These are phyloP conservation scores for Lachancea thermotolerans DNA, from an alignment of 805 yeast species.

Conservation along the genomic window DNA sequence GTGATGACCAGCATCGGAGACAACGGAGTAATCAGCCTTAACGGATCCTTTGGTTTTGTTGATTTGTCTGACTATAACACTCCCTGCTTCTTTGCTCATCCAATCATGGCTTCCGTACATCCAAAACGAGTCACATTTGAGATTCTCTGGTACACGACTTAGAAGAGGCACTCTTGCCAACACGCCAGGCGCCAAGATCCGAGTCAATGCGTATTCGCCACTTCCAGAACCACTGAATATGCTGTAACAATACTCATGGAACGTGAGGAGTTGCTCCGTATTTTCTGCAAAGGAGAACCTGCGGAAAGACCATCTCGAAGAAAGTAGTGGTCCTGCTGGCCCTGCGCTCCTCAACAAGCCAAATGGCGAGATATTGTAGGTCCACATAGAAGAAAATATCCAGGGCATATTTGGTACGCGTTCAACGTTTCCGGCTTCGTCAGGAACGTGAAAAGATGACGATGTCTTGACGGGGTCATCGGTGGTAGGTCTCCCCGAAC, in stretches of 20 bases:
- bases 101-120: conserved; percentile 76
- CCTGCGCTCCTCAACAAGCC: conserved; percentile 69
- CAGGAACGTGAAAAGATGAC: conserved; percentile 22
- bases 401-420: conserved; percentile 33
- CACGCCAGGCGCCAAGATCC: conserved; percentile 85
- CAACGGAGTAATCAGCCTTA: conserved; percentile 10
- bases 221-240: conserved; percentile 85
- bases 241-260: conserved; percentile 71
- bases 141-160: conserved; percentile 31
- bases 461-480: conserved; percentile 10
- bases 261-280: conserved; percentile 36
- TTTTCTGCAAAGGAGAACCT: conserved; percentile 49
- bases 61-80: conserved; percentile 27
- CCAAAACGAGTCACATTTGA: conserved; percentile 56
- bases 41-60: conserved; percentile 3
- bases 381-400: conserved; percentile 57
- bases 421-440: conserved; percentile 31
- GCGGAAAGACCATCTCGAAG: conserved; percentile 84
- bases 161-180: conserved; percentile 70
- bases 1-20: conserved; percentile 63
- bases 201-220: conserved; percentile 87
- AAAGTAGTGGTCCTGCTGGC: conserved; percentile 75
- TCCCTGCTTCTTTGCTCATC: conserved; percentile 47
- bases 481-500: conserved; percentile 13
- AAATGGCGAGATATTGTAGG: conserved; percentile 80